A percentile compares a stretch with the other conserved stretches of the same genome.
phyloP scores from a whole-genome alignment of 257 asterid genomes.

The Solanum chilense region DNA sequence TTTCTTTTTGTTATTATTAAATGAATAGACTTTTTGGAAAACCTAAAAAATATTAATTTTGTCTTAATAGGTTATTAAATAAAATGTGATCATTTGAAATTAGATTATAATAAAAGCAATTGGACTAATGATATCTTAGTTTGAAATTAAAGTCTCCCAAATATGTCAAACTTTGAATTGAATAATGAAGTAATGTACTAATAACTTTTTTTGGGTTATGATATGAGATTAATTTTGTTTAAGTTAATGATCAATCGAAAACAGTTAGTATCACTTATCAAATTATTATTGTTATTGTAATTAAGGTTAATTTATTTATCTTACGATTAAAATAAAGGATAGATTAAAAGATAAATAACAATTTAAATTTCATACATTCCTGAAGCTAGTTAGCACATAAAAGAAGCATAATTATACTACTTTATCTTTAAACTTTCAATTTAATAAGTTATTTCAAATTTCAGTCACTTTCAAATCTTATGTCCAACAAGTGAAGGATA shows the following conservation, averaged over 20 bases:
- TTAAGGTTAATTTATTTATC: no score
- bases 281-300: no score
- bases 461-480: constrained; percentile 21
- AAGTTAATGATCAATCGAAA: background rate
- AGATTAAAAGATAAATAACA: background rate
- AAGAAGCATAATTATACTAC: background rate
- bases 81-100: background rate
- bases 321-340: no score
- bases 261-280: no score
- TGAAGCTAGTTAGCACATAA: background rate
- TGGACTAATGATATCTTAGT: background rate
- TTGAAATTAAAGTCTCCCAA: background rate
- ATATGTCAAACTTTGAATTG: background rate
- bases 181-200: background rate
- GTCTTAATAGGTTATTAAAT: background rate
- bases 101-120: background rate
- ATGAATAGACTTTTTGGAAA: background rate
- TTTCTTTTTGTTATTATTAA: background rate
- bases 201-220: background rate
- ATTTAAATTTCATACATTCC: background rate
- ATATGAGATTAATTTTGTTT: background rate
- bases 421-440: background rate
- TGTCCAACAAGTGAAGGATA: constrained; percentile 7
- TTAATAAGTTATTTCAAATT: constrained; percentile 9
- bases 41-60: background rate